Base-by-base conservation (phyloP, 139 green algal species). In the Chlorella sp. region DNA sequence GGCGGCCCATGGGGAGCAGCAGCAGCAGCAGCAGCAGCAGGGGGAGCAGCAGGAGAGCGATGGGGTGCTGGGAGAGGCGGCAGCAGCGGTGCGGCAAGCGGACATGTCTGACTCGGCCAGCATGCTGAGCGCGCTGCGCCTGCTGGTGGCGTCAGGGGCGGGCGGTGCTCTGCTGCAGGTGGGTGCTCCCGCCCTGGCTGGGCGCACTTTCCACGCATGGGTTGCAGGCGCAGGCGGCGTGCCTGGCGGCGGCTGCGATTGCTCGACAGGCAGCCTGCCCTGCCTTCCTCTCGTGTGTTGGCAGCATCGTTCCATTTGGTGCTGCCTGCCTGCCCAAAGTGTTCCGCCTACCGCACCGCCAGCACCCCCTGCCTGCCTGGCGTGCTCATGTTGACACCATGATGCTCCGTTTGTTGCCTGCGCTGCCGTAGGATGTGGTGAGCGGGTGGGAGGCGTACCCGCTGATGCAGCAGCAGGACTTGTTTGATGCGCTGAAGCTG, bases 401-500 rank as follows among this genome's bases (percentile, higher is more conserved):
- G 0, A 14, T 22, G 32, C n/a, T 37, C 16, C 73, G 21, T 0
- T 42, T 32, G 7, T 36, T 79, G n/a, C 32, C 73, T 37, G 48
- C 73, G 12, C 32, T 7, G 12, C 34, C 14, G 34, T 15, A 88
- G 84, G 84, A 88, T 40, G 66, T 88, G 84, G 84, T 68, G 84
- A 30, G 39, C 7, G 42, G 39, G 3, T 88, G 84, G 84, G 64
- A 16, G 12, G 26, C 28, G 66, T 88, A 88, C 84, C 40, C 68
- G 11, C 68, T 81, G 66, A 39, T 81, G 84, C 68, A 81, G 84
- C 84, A 88, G 84, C 68, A 81, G 68, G 84, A 88, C 66, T 16
- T 88, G 66, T 88, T 81, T 64, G 42, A 40, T 40, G 84, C 68
- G 28, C 36, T 88, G 15, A 30, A 40, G 28, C 40, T 60, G 68